Percentiles rank a stretch among this genome's conserved stretches.
phyloP scores from a whole-genome alignment of 352 stramenopile species.

The Globisporangium parvum region DNA sequence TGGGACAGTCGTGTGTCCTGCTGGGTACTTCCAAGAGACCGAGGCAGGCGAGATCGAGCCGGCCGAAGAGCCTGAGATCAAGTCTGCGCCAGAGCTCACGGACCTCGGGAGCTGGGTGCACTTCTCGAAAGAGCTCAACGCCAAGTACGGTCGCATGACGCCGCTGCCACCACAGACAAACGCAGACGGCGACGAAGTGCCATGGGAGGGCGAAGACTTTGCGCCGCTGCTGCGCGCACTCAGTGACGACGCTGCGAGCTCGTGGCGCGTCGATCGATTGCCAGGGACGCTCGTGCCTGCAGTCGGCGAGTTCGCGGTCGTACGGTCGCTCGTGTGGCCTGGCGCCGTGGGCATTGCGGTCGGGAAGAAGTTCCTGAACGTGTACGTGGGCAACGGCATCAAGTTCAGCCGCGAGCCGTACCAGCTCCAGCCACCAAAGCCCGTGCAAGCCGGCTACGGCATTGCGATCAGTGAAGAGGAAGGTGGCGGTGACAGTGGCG shows the following conservation, averaged over 20 bases:
- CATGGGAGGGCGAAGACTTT: conserved; percentile 65
- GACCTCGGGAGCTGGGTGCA: conserved; percentile 83
- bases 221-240: conserved; percentile 46
- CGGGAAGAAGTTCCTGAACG: conserved; percentile 85
- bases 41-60: conserved; percentile 67
- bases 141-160: conserved; percentile 62
- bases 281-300: conserved; percentile 58
- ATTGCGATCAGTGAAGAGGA: conserved; percentile 31
- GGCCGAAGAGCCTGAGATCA: conserved; percentile 62
- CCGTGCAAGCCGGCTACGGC: conserved; percentile 44
- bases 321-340: conserved; percentile 78
- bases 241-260: conserved; percentile 52
- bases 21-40: conserved; percentile 77
- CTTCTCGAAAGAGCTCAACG: conserved; percentile 85
- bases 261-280: conserved; percentile 74
- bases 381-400: conserved; percentile 86
- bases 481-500: conserved; percentile 13
- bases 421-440: conserved; percentile 44
- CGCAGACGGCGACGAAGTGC: conserved; percentile 61
- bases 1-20: conserved; percentile 72
- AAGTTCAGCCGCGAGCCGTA: conserved; percentile 63
- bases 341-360: conserved; percentile 82
- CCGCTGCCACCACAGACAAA: conserved; percentile 69
- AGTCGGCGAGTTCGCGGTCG: conserved; percentile 56
- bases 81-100: conserved; percentile 62